Evolutionary conservation across 164 flowering plant species (phyloP), one percentile per base, ranked within the genome.

Genomic region (Euptelea pleiosperma): DNA sequence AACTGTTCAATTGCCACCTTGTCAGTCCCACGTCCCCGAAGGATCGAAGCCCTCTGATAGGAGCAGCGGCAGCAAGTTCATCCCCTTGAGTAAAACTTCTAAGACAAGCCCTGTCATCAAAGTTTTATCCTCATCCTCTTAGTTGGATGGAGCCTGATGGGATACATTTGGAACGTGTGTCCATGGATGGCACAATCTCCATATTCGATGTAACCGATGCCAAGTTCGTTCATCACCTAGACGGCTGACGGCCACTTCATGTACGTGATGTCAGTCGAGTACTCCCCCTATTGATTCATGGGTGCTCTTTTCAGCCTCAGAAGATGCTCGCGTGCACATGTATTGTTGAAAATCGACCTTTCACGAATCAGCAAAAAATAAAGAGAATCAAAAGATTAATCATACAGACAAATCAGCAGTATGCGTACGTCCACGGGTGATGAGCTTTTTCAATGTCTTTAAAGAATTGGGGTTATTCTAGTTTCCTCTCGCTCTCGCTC

Each of bases 131-230:
- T 94, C 72, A 96, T 86, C 36, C 88, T 94, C n/a, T 94, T 96
- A 22, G 96, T 94, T 16, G 99, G 96, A 26, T 94, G 93, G 93
- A 86, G 91, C 60, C 81, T 24, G 96, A 91, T 70, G 99, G 99
- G 24, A 79, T 60, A 54, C 76, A 80, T 19, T 62, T 94, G 40
- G 96, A 98, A 28, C 91, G 96, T 72, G 97, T 98, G 7, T 77
- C 96, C 54, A 87, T 87, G 96, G 99, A 94, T 57, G 99, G 99
- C 47, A 84, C 91, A 6, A 79, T 94, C 60, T 84, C 93, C 2
- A 58, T 94, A 42, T 94, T 94, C 55, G 99, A 91, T 54, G 96
- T 79, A 22, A 63, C 71, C 2, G 89, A 89, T 49, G 73, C 81
- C 16, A 94, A 94, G 61, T 89, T 88, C 73, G 79, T 91, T 3